A percentile compares a stretch with the other conserved stretches of the same genome.
phyloP scores from a whole-genome alignment of 352 stramenopile species.

The Phytophthora nicotianae region DNA sequence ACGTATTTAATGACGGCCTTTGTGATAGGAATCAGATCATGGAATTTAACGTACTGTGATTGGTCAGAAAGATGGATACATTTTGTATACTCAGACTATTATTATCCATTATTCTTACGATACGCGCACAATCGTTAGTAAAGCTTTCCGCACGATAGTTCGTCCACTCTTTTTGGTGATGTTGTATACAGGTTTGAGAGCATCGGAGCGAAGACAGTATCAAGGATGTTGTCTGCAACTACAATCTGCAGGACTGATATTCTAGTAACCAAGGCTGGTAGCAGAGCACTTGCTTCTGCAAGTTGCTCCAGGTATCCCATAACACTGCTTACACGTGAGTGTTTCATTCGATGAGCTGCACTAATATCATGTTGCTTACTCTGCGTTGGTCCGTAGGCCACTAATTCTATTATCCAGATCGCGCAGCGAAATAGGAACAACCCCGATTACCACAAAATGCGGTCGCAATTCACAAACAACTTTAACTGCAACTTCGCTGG shows the following conservation, averaged over 20 bases:
- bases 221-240: not conserved
- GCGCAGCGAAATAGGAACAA: not conserved
- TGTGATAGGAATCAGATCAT: constrained; percentile 9
- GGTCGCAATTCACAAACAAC: constrained; percentile 1
- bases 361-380: constrained; percentile 16
- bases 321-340: constrained; percentile 6
- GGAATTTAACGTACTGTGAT: not conserved
- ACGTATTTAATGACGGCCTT: constrained; percentile 7
- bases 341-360: constrained; percentile 2
- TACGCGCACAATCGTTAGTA: constrained; percentile 1
- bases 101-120: not conserved
- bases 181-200: not conserved
- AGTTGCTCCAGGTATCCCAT: constrained; percentile 9
- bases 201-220: not conserved
- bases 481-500: constrained; percentile 4
- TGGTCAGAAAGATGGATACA: not conserved
- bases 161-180: not conserved
- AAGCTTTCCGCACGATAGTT: not conserved
- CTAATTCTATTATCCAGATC: too few species aligned
- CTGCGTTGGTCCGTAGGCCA: not conserved
- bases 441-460: constrained; percentile 15
- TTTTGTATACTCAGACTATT: not conserved
- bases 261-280: not conserved
- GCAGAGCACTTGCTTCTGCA: not conserved
- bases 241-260: not conserved